These are phyloP conservation scores for Stephania cephalantha DNA, from an alignment of 164 flowering plant species.

Conservation along the genomic window DNA sequence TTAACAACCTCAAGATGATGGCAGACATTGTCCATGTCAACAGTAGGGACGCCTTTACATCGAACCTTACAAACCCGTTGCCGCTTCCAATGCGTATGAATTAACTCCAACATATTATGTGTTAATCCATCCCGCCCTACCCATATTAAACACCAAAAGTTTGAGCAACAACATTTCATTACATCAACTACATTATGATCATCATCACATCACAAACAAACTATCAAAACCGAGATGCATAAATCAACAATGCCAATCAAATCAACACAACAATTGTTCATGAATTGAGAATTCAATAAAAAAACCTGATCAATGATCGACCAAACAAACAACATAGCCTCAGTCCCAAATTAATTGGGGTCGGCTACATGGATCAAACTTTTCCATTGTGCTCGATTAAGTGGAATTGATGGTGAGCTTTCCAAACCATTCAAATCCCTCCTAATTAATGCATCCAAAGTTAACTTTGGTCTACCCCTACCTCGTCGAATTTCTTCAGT, in stretches of 20 bases:
- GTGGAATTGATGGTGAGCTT: no score
- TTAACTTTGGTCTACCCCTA: no score
- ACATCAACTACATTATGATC: neutral
- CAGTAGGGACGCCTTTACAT: conserved; percentile 90
- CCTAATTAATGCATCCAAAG: no score
- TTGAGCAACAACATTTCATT: neutral
- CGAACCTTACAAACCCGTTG: conserved; percentile 72
- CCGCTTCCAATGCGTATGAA: conserved; percentile 88
- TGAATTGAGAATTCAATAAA: no score
- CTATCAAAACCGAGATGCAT: neutral
- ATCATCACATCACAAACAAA: neutral
- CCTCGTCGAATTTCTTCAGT: no score
- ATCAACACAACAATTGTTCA: neutral
- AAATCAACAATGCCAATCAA: neutral
- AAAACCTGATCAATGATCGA: no score
- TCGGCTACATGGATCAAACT: no score
- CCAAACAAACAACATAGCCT: no score
- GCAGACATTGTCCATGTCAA: conserved; percentile 93
- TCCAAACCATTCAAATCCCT: no score
- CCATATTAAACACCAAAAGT: conserved; percentile 1
- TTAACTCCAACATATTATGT: conserved; percentile 91
- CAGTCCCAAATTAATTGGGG: no score
- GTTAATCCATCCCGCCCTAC: conserved; percentile 95
- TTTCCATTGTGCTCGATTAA: no score
- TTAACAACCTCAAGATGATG: conserved; percentile 68